These are phyloP conservation scores for Puccinellia tenuiflora DNA, from an alignment of 176 grass and related monocot genomes.

Conservation along the genomic window DNA sequence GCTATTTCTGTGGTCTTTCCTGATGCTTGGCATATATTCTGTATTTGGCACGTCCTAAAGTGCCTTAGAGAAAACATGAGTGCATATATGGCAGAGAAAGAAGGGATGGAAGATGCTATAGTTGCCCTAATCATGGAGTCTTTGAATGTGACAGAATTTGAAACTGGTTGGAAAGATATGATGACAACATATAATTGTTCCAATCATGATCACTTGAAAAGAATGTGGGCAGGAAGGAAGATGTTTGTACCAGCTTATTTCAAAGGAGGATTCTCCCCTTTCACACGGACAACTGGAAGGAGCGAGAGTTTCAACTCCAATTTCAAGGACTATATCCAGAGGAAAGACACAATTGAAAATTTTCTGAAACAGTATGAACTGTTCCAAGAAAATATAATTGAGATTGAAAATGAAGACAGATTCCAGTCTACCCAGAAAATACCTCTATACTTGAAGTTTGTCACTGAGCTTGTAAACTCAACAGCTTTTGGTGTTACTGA, in stretches of 20 bases:
- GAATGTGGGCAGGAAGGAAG: neutral
- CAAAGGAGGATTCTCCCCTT: constrained; percentile 7
- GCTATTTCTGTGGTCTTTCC: constrained; percentile 4
- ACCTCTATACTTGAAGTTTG: neutral
- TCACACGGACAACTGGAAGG: neutral
- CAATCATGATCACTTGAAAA: neutral
- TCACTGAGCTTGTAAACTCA: neutral
- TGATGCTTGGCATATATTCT: neutral
- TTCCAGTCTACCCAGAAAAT: neutral
- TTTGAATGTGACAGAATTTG: neutral
- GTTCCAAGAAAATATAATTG: neutral
- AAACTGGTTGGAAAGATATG: constrained; percentile 11
- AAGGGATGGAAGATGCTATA: neutral
- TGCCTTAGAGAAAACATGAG: neutral
- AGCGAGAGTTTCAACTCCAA: constrained; percentile 21
- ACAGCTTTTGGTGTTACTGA: neutral
- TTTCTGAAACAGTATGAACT: constrained; percentile 17
- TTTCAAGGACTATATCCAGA: constrained; percentile 8
- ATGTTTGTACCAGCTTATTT: neutral
- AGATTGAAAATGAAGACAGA: neutral
- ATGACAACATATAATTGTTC: constrained; percentile 18
- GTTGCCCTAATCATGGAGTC: neutral
- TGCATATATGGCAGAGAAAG: neutral
- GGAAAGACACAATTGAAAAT: constrained; percentile 7
- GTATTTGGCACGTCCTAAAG: constrained; percentile 31